A percentile compares a stretch with the other conserved stretches of the same genome.
Evolutionary conservation across 139 green algal genomes (phyloP).

Genomic region (Tetradesmus lagerheimii): DNA sequence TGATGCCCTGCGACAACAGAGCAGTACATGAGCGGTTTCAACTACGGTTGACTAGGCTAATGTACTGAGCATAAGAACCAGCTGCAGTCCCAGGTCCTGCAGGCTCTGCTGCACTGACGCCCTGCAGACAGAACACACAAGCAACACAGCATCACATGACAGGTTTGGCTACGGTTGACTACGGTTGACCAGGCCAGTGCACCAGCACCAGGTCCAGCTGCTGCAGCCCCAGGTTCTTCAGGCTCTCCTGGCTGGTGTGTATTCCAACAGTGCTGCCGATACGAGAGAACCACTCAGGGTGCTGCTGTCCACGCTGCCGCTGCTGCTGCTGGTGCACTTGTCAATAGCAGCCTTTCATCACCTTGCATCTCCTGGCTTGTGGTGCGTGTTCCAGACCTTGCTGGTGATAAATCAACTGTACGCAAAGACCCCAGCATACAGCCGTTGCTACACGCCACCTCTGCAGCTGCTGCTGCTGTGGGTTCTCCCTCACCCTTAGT

Average conservation of each 20-base stretch:
- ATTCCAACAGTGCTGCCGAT: too few species aligned
- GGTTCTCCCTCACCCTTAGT: too few species aligned
- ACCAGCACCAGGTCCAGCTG: constrained; percentile 86
- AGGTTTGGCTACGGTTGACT: too few species aligned
- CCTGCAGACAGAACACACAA: constrained; percentile 35
- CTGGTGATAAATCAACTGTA: constrained; percentile 70
- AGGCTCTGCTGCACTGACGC: constrained; percentile 70
- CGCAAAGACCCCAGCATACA: too few species aligned
- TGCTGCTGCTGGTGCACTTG: not conserved
- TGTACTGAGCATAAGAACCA: constrained; percentile 64
- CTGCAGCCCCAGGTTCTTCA: constrained; percentile 78
- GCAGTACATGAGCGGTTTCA: not conserved
- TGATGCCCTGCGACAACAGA: constrained; percentile 56
- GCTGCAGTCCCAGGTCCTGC: constrained; percentile 76
- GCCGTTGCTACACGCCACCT: not conserved
- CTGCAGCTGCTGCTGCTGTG: not conserved
- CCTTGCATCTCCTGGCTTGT: constrained; percentile 71
- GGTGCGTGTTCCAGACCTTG: constrained; percentile 85
- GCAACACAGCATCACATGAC: too few species aligned
- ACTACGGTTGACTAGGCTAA: not conserved
- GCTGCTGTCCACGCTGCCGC: not conserved
- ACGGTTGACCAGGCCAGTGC: too few species aligned
- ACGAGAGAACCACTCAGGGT: constrained; percentile 49
- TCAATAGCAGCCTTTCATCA: not conserved
- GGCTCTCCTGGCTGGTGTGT: constrained; percentile 59